Base-by-base conservation (phyloP, 2,329 filamentous ascomycete genomes). In the Penicillium sp. region DNA sequence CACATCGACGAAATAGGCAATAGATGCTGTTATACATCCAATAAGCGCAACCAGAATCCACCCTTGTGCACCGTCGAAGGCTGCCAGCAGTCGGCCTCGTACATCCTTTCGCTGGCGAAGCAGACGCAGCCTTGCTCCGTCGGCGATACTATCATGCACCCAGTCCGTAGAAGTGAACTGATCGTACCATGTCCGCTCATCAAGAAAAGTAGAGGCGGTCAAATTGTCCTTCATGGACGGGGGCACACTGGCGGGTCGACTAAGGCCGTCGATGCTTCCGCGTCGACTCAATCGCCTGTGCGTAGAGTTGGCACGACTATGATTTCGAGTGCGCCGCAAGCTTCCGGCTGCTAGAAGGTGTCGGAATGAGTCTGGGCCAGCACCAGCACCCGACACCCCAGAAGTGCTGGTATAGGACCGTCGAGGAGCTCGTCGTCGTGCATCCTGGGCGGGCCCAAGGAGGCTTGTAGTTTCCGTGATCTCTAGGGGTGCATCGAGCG, bases 121-220 rank as follows among this genome's bases (percentile, higher is more conserved):
- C 45, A 84, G 84, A 68, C 95, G 93, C 41, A 95, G 83, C 22
- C 93, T 87, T 62, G 90, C 89, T 9, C 91, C 89, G 71, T 97
- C 93, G 63, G 90, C 89, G 59, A 99, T 96, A 68, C 87, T 91
- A 70, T 99, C 93, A 67, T 95, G 92, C 0, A 99, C 91, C 93
- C 93, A 99, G 69, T 99, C 92, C 47, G 89, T 96, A 6, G 89
- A 95, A 5, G 90, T 95, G 64, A 95, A 95, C 71, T 99, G 93
- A 75, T 99, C 93, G 72, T 97, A 97, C 93, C 93, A 97, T 9
- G 95, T 87, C 52, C 93, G 84, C 59, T 97, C 90, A 64, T 96
- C 88, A 42, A 85, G 76, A 60, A 83, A 85, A 9, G 87, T 72
- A 4, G 82, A 84, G 29, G 77, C 74, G 62, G 84, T 87, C 46